Evolutionary conservation across 441 rosid genomes (phyloP).

Genomic region (Populus hybrid): DNA sequence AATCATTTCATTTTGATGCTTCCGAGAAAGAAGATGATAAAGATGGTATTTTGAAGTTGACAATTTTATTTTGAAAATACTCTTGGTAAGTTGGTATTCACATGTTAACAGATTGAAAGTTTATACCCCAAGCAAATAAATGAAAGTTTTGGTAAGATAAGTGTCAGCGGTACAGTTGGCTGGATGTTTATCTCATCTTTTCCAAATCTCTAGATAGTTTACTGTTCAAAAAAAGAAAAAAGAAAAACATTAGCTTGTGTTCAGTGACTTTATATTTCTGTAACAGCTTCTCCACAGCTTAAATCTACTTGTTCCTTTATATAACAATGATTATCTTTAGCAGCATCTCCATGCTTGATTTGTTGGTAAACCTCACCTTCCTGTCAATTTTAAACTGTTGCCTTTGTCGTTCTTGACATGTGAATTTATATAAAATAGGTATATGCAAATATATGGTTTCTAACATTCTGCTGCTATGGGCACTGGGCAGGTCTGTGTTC

Average conservation of each 20-base stretch:
- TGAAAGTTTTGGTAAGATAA: background rate
- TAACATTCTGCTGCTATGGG: constrained; percentile 10
- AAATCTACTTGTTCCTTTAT: too few species aligned
- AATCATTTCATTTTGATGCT: background rate
- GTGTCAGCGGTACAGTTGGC: background rate
- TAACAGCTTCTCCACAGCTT: too few species aligned
- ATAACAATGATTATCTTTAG: background rate
- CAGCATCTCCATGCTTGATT: constrained; percentile 8
- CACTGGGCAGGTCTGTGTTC: constrained; percentile 67
- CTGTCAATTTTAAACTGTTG: background rate
- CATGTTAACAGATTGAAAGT: background rate
- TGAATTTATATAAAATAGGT: background rate
- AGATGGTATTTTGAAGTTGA: background rate
- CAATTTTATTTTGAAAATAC: background rate
- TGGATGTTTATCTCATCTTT: background rate
- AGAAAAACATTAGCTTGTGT: background rate
- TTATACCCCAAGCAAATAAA: background rate
- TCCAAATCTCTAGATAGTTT: background rate
- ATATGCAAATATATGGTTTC: background rate
- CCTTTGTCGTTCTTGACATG: background rate
- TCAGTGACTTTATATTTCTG: background rate
- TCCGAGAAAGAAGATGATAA: background rate
- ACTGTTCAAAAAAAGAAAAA: background rate
- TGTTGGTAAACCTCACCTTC: background rate
- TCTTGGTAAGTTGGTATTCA: background rate